These are phyloP conservation scores for Pleurotus ostreatus DNA, from an alignment of 768 basidiomycete genomes.

Conservation along the genomic window DNA sequence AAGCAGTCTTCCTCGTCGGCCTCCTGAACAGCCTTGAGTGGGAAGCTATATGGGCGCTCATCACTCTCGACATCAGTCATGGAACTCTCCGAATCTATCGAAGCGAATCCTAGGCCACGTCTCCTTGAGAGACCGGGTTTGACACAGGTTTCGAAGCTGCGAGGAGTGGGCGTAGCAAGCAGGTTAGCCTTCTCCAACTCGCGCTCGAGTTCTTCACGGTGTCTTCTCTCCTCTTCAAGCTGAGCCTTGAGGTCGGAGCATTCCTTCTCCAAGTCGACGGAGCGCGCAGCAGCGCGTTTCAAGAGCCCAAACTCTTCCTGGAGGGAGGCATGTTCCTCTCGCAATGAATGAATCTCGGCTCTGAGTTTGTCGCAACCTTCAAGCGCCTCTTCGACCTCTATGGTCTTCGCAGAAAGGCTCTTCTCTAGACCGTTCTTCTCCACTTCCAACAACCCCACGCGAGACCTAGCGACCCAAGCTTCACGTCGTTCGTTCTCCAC, in stretches of 20 bases:
- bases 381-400: slow-evolving; percentile 12
- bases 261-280: slow-evolving; percentile 6
- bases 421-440: slow-evolving; percentile 61
- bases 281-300: slow-evolving; percentile 20
- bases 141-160: slow-evolving; percentile 22
- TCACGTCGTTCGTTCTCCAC: slow-evolving; percentile 80
- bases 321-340: slow-evolving; percentile 3
- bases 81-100: slow-evolving; percentile 63
- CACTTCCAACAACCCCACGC: slow-evolving; percentile 57
- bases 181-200: slow-evolving; percentile 40
- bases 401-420: slow-evolving; percentile 24
- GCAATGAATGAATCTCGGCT: not conserved
- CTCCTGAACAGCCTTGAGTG: slow-evolving; percentile 55
- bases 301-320: slow-evolving; percentile 32
- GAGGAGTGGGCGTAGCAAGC: slow-evolving; percentile 42
- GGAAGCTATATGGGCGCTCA: slow-evolving; percentile 30
- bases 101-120: slow-evolving; percentile 50
- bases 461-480: slow-evolving; percentile 80
- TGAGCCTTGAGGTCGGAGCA: slow-evolving; percentile 14
- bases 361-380: not conserved
- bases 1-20: slow-evolving; percentile 39
- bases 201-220: slow-evolving; percentile 46
- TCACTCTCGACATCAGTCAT: slow-evolving; percentile 65
- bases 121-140: slow-evolving; percentile 24
- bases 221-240: slow-evolving; percentile 36